Conservation (phyloP, 306 rosid genomes). For the Ormosia emarginata region DNA sequence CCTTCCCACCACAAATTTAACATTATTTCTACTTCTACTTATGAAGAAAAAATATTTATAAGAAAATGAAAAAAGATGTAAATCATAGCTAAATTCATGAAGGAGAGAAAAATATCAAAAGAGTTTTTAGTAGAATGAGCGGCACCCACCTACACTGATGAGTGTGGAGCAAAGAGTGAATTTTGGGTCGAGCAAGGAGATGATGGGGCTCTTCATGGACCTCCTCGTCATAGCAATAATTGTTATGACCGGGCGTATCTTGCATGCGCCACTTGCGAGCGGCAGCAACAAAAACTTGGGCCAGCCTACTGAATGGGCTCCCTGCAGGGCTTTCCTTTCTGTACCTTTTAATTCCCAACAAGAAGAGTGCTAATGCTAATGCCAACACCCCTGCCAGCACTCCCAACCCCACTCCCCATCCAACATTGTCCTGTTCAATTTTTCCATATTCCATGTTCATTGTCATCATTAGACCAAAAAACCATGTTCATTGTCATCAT, state of each 20-base stretch:
- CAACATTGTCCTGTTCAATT: constrained; percentile 52
- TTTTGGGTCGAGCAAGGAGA: constrained; percentile 14
- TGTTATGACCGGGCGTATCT: background rate
- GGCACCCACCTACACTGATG: constrained; percentile 54
- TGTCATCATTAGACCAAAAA: background rate
- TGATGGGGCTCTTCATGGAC: background rate
- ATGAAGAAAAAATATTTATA: background rate
- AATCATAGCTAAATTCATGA: background rate
- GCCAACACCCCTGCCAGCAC: constrained; percentile 49
- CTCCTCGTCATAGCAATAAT: constrained; percentile 25
- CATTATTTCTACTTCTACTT: background rate
- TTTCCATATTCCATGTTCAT: background rate
- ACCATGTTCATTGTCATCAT: too few species aligned
- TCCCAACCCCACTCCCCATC: constrained; percentile 67
- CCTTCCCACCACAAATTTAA: background rate
- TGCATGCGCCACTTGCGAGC: constrained; percentile 49
- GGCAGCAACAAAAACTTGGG: constrained; percentile 55
- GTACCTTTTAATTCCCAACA: constrained; percentile 53
- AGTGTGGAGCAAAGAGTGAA: constrained; percentile 33
- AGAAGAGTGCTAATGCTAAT: constrained; percentile 41
- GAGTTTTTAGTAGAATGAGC: background rate
- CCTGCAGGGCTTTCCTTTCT: constrained; percentile 40
- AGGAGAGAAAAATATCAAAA: background rate
- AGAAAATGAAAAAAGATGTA: background rate
- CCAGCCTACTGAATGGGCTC: constrained; percentile 58